Conservation (phyloP, 2,329 filamentous ascomycete species). For the Emergomyces africanus region DNA sequence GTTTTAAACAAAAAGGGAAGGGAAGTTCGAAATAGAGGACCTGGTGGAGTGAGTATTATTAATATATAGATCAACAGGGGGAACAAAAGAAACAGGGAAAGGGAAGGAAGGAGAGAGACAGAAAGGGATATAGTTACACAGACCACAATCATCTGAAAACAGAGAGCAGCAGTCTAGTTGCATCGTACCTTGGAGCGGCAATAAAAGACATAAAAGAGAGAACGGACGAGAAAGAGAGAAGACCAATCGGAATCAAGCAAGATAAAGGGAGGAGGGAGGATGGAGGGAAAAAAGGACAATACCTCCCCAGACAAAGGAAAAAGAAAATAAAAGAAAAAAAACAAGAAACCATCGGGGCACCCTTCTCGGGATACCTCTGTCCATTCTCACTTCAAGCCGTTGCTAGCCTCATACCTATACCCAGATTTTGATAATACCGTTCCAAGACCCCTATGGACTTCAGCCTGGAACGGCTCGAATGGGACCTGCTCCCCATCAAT, state of each 20-base stretch:
- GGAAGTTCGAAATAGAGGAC: not conserved
- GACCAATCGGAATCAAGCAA: not conserved
- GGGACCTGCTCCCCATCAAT: constrained; percentile 84
- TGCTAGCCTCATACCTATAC: constrained; percentile 55
- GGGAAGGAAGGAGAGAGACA: not conserved
- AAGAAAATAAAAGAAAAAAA: not conserved
- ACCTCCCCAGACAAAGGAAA: not conserved
- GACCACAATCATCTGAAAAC: not conserved
- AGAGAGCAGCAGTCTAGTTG: not conserved
- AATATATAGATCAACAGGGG: too few relatives aligned
- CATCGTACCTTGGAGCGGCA: not conserved
- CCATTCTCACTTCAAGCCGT: constrained; percentile 22
- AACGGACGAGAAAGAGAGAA: not conserved
- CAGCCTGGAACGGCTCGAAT: constrained; percentile 82
- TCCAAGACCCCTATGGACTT: constrained; percentile 71
- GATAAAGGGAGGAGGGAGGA: not conserved
- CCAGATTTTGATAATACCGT: constrained; percentile 69
- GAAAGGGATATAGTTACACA: not conserved
- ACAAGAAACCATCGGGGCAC: not conserved
- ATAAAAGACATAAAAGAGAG: not conserved
- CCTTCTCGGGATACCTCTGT: constrained; percentile 18
- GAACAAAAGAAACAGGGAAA: not conserved
- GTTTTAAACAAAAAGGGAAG: too few relatives aligned
- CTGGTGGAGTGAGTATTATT: not conserved
- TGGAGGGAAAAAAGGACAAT: not conserved